Evolutionary conservation across 192 early-diverging fungal species (phyloP), one percentile per base, ranked within the genome.

Genomic region (Entomortierella beljakovae): DNA sequence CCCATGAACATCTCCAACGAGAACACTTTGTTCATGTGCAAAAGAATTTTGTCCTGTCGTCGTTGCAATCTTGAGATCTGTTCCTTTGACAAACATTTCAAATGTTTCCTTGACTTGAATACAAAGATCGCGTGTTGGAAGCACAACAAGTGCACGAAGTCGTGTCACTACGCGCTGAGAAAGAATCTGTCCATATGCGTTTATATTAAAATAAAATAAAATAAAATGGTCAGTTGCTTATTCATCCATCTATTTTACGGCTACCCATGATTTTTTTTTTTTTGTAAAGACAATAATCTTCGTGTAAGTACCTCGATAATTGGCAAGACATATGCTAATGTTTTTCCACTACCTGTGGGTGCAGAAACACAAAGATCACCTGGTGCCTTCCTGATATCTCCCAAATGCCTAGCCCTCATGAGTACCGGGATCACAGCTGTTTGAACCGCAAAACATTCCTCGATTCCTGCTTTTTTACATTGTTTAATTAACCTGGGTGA

Each of bases 311-410:
- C 84, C 68, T 94, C 95, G 28, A 98, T 88, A 60, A 99, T 94
- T 1, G 98, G 98, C 20, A 99, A 70, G 6, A 95, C 96, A 86
- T 96, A 99, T 0, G 97, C 95, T 38, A 99, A 81, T 2, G 98
- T 99, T 77, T 99, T 99, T 26, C 98, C 98, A 54, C 92, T 94
- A 33, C 98, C 98, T 1, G 98, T 99, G 0, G 97, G 93, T 22
- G 96, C 94, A 10, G 96, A 96, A 18, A 99, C 95, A 69, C 95
- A 96, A 26, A 99, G 70, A 73, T 98, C 96, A 23, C 95, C 93
- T 9, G 93, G 90, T 28, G 88, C 90, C 28, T 89, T 91, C n/a
- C 90, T 87, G 43, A 90, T 86, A 61, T 89, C 87, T 31, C 89
- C 85, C 35, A 91, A 80, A 26, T 86, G 74, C 57, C 88, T 91